phyloP scores from a whole-genome alignment of 495 filamentous ascomycete species.

The Penicillium samsonianum region DNA sequence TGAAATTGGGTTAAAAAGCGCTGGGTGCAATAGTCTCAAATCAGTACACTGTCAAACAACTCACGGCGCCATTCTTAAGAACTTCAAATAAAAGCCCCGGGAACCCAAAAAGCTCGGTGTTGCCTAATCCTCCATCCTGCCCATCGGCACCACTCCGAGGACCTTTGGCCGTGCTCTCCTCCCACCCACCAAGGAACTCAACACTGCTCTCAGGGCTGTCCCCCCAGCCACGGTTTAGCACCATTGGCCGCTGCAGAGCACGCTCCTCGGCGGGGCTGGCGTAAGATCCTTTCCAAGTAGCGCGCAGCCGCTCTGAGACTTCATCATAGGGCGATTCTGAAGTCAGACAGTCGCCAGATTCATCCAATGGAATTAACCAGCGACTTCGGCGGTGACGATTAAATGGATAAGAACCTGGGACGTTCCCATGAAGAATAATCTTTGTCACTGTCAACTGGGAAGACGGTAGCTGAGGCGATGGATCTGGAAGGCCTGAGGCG shows the following conservation, averaged over 20 bases:
- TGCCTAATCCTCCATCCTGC: slow-evolving; percentile 63
- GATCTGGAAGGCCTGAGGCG: slow-evolving; percentile 36
- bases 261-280: slow-evolving; percentile 60
- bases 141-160: slow-evolving; percentile 41
- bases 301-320: slow-evolving; percentile 63
- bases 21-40: slow-evolving; percentile 2
- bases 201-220: slow-evolving; percentile 89
- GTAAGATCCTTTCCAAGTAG: slow-evolving; percentile 72
- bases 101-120: slow-evolving; percentile 90
- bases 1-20: slow-evolving; percentile 2
- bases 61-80: slow-evolving; percentile 86
- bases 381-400: slow-evolving; percentile 88
- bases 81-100: slow-evolving; percentile 95
- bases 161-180: slow-evolving; percentile 64
- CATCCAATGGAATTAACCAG: slow-evolving; percentile 71
- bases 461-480: slow-evolving; percentile 42
- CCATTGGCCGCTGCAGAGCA: slow-evolving; percentile 73
- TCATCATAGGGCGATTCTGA: slow-evolving; percentile 79
- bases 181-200: slow-evolving; percentile 87
- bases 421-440: slow-evolving; percentile 86
- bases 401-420: slow-evolving; percentile 94
- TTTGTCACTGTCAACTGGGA: slow-evolving; percentile 81
- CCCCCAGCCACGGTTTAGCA: slow-evolving; percentile 85
- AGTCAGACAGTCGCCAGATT: slow-evolving; percentile 43
- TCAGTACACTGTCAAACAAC: slow-evolving; percentile 85